Conservation (phyloP, 176 grass and related monocot genomes). For the Typha latifolia region DNA sequence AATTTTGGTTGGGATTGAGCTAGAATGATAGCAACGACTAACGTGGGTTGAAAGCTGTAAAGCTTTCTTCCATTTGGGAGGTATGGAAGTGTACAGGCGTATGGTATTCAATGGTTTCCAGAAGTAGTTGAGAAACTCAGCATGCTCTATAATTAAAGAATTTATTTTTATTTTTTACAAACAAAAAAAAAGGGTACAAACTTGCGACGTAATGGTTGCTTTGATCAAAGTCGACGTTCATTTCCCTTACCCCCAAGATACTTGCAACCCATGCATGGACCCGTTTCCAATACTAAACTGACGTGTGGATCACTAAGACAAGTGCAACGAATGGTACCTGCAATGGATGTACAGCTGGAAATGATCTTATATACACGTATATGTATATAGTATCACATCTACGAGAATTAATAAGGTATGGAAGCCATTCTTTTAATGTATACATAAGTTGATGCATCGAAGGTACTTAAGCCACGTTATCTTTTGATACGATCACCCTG, state of each 20-base stretch:
- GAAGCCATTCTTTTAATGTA: background rate
- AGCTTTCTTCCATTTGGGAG: background rate
- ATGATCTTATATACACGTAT: background rate
- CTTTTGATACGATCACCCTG: too few relatives aligned
- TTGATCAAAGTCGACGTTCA: background rate
- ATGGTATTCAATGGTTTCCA: background rate
- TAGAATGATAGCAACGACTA: background rate
- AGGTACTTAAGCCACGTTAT: too few relatives aligned
- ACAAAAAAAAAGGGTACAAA: too few relatives aligned
- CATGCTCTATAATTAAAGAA: background rate
- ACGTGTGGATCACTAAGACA: too few relatives aligned
- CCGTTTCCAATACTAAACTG: too few relatives aligned
- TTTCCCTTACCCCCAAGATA: too few relatives aligned
- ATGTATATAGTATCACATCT: background rate
- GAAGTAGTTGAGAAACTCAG: background rate
- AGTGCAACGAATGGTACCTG: too few relatives aligned
- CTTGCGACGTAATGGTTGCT: background rate
- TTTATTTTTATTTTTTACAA: too few relatives aligned
- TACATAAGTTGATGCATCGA: background rate
- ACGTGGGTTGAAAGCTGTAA: slow-evolving; percentile 1
- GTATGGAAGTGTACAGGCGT: background rate
- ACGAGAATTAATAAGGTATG: background rate
- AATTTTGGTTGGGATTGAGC: background rate
- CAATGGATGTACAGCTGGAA: too few relatives aligned
- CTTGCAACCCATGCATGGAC: too few relatives aligned